A percentile compares a stretch with the other conserved stretches of the same genome.
Evolutionary conservation across 176 grass and related monocot species (phyloP).

Genomic region (Bothriochloa decipiens): DNA sequence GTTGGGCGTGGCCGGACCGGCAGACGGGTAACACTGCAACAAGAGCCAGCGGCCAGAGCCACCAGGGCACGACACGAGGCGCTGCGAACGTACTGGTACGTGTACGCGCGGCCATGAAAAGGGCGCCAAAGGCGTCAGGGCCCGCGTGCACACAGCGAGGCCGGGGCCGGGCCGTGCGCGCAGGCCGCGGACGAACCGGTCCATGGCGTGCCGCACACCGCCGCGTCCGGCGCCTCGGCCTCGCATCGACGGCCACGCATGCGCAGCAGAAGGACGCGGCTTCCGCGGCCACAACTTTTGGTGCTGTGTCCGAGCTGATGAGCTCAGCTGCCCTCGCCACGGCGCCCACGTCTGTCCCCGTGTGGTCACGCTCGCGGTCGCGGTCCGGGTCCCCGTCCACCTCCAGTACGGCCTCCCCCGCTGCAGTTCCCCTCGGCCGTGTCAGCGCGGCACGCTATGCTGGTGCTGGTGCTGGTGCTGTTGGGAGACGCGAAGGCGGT

Average conservation of each 20-base stretch:
- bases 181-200: neutral
- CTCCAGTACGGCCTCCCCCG: too few relatives aligned
- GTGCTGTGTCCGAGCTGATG: neutral
- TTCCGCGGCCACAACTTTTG: neutral
- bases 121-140: neutral
- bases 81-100: neutral
- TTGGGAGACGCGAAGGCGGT: too few relatives aligned
- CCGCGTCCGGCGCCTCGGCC: too few relatives aligned
- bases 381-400: too few relatives aligned
- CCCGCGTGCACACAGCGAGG: neutral
- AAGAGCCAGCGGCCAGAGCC: neutral
- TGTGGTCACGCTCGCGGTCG: slow-evolving; percentile 13
- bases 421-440: too few relatives aligned
- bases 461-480: too few relatives aligned
- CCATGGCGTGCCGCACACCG: neutral
- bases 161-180: neutral
- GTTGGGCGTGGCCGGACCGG: neutral
- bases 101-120: neutral
- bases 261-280: neutral
- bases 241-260: too few relatives aligned
- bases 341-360: neutral
- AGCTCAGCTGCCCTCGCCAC: neutral
- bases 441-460: too few relatives aligned
- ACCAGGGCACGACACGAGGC: neutral
- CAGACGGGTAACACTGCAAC: neutral